Percentiles rank a stretch among this genome's conserved stretches.
Conservation (phyloP, 2,329 filamentous ascomycete genomes). For the Helotiales sp. region DNA sequence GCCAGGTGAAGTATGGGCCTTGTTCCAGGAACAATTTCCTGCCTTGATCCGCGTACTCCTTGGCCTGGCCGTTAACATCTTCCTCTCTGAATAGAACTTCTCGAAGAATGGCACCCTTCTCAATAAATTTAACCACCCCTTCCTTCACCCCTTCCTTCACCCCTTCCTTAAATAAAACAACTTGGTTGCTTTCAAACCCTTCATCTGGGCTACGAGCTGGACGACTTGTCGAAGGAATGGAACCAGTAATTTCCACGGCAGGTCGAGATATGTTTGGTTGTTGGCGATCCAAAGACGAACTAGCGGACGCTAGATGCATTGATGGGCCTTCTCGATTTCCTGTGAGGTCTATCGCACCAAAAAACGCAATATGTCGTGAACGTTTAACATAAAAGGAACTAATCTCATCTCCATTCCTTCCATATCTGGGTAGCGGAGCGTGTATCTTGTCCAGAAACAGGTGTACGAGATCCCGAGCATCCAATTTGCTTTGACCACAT, state of each 20-base stretch:
- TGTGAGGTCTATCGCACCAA: neutral
- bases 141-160: too few relatives aligned
- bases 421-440: neutral
- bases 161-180: neutral
- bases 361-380: conserved; percentile 5
- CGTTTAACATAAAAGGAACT: conserved; percentile 3
- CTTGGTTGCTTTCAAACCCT: neutral
- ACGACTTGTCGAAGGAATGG: neutral
- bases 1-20: neutral
- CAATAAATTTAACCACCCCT: neutral
- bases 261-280: neutral
- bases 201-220: neutral
- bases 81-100: neutral
- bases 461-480: neutral
- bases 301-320: neutral
- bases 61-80: neutral
- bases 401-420: neutral
- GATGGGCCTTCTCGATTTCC: neutral
- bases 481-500: neutral
- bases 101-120: neutral
- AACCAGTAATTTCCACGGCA: neutral
- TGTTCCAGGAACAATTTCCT: neutral
- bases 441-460: neutral
- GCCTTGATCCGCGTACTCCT: neutral
- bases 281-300: neutral